These are phyloP conservation scores for Puccinia coronata DNA, from an alignment of 1,284 basidiomycete genomes.

Conservation along the genomic window DNA sequence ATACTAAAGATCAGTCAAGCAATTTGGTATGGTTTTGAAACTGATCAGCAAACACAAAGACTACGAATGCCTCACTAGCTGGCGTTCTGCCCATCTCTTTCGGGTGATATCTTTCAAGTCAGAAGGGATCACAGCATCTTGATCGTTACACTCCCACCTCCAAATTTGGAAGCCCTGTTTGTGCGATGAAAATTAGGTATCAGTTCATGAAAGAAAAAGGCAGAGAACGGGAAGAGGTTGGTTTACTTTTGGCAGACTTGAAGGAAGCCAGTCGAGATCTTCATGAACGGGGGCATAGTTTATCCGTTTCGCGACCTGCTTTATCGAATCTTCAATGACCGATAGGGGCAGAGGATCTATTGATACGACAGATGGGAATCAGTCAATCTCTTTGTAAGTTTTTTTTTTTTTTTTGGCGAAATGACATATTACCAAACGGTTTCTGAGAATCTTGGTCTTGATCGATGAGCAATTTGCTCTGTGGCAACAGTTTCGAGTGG, in stretches of 20 bases:
- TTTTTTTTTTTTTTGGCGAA: background rate
- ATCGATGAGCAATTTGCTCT: constrained; percentile 14
- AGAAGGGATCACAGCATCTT: constrained; percentile 70
- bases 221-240: background rate
- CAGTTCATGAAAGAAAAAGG: background rate
- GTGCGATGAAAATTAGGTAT: background rate
- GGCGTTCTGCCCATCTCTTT: constrained; percentile 68
- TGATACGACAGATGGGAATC: background rate
- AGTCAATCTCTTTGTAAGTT: background rate
- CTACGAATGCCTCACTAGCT: constrained; percentile 63
- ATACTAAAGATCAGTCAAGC: background rate
- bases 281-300: constrained; percentile 72
- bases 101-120: constrained; percentile 69
- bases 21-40: constrained; percentile 18
- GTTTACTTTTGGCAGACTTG: constrained; percentile 57
- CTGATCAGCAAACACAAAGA: constrained; percentile 33
- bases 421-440: constrained; percentile 21
- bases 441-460: constrained; percentile 11
- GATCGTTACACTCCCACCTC: constrained; percentile 78
- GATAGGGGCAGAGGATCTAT: constrained; percentile 35
- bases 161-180: constrained; percentile 67
- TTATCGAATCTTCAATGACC: constrained; percentile 62
- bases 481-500: constrained; percentile 38
- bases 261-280: constrained; percentile 64
- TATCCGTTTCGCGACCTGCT: constrained; percentile 66